phyloP scores from a whole-genome alignment of 169 alveolate species.

The Neospora caninum region DNA sequence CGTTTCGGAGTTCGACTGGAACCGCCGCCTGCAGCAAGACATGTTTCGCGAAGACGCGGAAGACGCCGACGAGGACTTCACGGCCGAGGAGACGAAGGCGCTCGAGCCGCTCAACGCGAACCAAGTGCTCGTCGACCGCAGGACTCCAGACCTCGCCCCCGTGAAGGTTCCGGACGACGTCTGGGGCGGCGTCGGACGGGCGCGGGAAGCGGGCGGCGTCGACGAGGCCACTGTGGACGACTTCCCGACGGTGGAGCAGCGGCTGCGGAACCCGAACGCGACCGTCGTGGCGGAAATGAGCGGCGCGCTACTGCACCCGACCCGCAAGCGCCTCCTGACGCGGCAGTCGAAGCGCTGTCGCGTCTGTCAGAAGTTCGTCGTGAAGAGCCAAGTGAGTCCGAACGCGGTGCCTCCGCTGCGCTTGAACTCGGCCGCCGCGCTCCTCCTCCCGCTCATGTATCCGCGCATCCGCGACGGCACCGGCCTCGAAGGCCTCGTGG shows the following conservation, averaged over 20 bases:
- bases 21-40: constrained; percentile 27
- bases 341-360: constrained; percentile 45
- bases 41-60: constrained; percentile 21
- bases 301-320: constrained; percentile 17
- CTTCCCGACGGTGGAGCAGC: constrained; percentile 32
- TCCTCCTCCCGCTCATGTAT: constrained; percentile 31
- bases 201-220: background rate
- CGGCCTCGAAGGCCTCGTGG: background rate
- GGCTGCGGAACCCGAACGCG: constrained; percentile 40
- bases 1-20: constrained; percentile 5
- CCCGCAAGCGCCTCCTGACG: constrained; percentile 36
- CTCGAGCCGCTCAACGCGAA: constrained; percentile 48
- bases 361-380: constrained; percentile 7
- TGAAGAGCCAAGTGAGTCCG: constrained; percentile 42
- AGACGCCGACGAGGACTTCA: background rate
- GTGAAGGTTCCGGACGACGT: background rate
- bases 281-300: constrained; percentile 42
- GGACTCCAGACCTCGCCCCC: constrained; percentile 49
- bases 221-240: background rate
- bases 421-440: constrained; percentile 35
- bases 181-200: background rate
- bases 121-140: constrained; percentile 47
- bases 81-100: constrained; percentile 9
- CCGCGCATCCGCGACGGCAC: background rate
- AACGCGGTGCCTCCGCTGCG: constrained; percentile 49